Percentiles rank a stretch among this genome's conserved stretches.
These are phyloP conservation scores for Wickerhamiella shivajii DNA, from an alignment of 805 yeast species.

Conservation along the genomic window DNA sequence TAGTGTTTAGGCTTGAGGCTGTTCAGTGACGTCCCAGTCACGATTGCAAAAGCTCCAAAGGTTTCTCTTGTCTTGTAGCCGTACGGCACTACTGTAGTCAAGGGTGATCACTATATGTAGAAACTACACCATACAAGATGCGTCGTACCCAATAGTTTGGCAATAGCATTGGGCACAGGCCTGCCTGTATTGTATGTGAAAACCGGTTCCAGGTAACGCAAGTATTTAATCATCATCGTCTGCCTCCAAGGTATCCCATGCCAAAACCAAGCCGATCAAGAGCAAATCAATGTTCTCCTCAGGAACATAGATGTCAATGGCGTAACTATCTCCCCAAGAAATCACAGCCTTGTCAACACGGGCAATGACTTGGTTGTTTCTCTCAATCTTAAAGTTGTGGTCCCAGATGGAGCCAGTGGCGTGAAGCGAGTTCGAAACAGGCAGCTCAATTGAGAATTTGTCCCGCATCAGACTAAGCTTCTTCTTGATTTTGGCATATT, in stretches of 20 bases:
- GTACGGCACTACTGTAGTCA: too few species aligned
- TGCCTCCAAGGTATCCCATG: slow-evolving; percentile 3
- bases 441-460: slow-evolving; percentile 3
- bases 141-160: too few species aligned
- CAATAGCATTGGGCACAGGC: too few species aligned
- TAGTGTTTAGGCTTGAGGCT: too few species aligned
- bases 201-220: too few species aligned
- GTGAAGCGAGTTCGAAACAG: not conserved
- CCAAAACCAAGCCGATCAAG: slow-evolving; percentile 1
- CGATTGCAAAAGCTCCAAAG: too few species aligned
- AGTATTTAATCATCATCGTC: slow-evolving; percentile 1
- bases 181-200: too few species aligned
- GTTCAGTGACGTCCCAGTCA: too few species aligned
- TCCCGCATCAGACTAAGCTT: slow-evolving; percentile 6
- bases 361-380: not conserved
- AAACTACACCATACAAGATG: too few species aligned
- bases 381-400: slow-evolving; percentile 7
- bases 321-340: slow-evolving; percentile 8
- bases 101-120: too few species aligned
- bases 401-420: slow-evolving; percentile 6
- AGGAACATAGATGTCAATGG: not conserved
- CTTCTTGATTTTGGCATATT: slow-evolving; percentile 6
- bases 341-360: slow-evolving; percentile 2
- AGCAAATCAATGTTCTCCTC: slow-evolving; percentile 4
- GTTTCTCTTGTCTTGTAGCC: too few species aligned